A percentile compares a stretch with the other conserved stretches of the same genome.
Evolutionary conservation across 371 early-diverging fungal species (phyloP).

Genomic region (Mucor racemosus): DNA sequence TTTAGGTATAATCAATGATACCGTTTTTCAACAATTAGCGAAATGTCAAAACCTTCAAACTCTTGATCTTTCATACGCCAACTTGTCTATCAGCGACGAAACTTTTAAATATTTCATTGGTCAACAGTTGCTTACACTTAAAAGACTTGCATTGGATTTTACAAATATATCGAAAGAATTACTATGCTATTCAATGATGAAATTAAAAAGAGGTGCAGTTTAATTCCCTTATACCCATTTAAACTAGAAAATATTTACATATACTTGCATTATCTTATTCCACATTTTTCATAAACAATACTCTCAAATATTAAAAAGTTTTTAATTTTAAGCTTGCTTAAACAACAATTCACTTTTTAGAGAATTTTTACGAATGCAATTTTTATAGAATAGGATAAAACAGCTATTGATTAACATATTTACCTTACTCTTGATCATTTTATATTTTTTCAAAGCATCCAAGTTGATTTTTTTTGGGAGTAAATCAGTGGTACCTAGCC

Average conservation of each 20-base stretch:
- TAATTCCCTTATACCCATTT: not conserved
- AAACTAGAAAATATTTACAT: not conserved
- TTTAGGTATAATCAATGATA: slow-evolving; percentile 6
- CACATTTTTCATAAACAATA: too few species aligned
- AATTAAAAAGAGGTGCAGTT: slow-evolving; percentile 21
- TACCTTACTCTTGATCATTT: too few species aligned
- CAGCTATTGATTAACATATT: too few species aligned
- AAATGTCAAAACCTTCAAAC: not conserved
- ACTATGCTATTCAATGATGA: slow-evolving; percentile 7
- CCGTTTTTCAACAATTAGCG: slow-evolving; percentile 8
- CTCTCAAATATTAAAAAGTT: too few species aligned
- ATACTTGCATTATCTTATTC: not conserved
- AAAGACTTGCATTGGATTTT: slow-evolving; percentile 10
- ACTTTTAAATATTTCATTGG: slow-evolving; percentile 1
- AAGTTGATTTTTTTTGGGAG: too few species aligned
- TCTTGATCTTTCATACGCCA: slow-evolving; percentile 9
- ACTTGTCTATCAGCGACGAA: not conserved
- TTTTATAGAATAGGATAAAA: too few species aligned
- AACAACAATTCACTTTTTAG: too few species aligned
- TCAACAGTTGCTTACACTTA: slow-evolving; percentile 5
- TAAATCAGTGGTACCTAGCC: too few species aligned
- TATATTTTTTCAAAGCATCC: too few species aligned
- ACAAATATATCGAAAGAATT: slow-evolving; percentile 8
- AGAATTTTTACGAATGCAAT: too few species aligned
- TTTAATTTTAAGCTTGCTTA: too few species aligned